phyloP scores from a whole-genome alignment of 345 rosid species.

The Pugionium dolabratum region DNA sequence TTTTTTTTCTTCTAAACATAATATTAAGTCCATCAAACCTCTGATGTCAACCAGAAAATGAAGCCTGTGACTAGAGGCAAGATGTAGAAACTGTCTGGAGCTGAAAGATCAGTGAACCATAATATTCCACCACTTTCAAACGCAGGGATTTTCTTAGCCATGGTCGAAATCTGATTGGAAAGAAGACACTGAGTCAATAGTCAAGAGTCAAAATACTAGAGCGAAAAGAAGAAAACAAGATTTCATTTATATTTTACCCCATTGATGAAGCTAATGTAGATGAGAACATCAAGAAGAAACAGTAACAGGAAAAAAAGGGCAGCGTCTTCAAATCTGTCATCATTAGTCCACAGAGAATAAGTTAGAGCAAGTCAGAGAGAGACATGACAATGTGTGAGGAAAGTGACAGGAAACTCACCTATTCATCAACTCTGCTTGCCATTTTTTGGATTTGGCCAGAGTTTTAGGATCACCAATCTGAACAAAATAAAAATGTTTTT shows the following conservation, averaged over 20 bases:
- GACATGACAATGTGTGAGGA: neutral
- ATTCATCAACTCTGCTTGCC: neutral
- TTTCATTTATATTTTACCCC: conserved; percentile 41
- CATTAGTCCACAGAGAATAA: neutral
- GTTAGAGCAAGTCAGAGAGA: conserved; percentile 9
- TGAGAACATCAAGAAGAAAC: conserved; percentile 41
- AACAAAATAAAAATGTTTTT: no score
- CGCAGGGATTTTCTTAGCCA: conserved; percentile 59
- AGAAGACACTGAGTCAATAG: neutral
- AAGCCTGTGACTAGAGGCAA: conserved; percentile 47
- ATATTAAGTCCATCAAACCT: conserved; percentile 38
- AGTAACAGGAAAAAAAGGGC: conserved; percentile 42
- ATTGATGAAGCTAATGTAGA: conserved; percentile 48
- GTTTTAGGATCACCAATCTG: conserved; percentile 7
- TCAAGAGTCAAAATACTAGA: neutral
- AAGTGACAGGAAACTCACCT: conserved; percentile 11
- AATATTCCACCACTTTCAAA: conserved; percentile 55
- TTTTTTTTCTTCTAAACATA: neutral
- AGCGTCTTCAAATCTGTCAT: conserved; percentile 40
- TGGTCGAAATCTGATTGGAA: conserved; percentile 44
- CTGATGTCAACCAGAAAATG: conserved; percentile 48
- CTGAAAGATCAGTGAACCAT: conserved; percentile 55
- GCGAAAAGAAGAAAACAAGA: no score
- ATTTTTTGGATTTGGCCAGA: conserved; percentile 11
- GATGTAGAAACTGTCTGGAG: conserved; percentile 50